These are phyloP conservation scores for Bruguiera sexangula DNA, from an alignment of 345 rosid species.

Conservation along the genomic window DNA sequence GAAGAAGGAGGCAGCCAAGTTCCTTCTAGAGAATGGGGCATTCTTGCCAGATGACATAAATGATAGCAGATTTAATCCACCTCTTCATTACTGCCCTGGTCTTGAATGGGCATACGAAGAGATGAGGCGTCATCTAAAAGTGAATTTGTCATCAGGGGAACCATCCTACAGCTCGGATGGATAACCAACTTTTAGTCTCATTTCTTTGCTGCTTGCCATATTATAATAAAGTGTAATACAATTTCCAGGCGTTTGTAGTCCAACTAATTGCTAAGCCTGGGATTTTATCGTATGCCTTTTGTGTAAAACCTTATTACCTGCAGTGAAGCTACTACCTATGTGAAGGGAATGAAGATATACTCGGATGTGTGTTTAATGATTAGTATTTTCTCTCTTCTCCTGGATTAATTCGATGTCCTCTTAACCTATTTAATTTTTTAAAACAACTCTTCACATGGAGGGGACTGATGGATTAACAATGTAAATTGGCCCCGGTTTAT, in stretches of 20 bases:
- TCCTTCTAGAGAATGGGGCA: slow-evolving; percentile 83
- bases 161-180: slow-evolving; percentile 52
- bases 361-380: too few species aligned
- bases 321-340: too few species aligned
- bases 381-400: too few species aligned
- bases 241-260: not conserved
- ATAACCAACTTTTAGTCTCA: slow-evolving; percentile 8
- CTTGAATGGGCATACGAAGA: slow-evolving; percentile 99
- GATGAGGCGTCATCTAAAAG: slow-evolving; percentile 50
- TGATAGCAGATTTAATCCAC: slow-evolving; percentile 88
- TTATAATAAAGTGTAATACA: not conserved
- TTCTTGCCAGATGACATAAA: slow-evolving; percentile 80
- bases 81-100: slow-evolving; percentile 89
- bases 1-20: slow-evolving; percentile 80
- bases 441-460: too few species aligned
- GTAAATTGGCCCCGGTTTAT: too few species aligned
- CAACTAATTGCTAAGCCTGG: too few species aligned
- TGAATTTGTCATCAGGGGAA: slow-evolving; percentile 43
- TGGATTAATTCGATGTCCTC: too few species aligned
- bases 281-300: too few species aligned
- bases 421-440: too few species aligned
- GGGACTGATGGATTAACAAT: too few species aligned
- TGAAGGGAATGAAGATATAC: too few species aligned
- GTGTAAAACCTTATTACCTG: too few species aligned
- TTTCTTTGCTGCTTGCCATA: not conserved